Conservation (phyloP, 768 basidiomycete genomes). For the Termitomyces sp. region DNA sequence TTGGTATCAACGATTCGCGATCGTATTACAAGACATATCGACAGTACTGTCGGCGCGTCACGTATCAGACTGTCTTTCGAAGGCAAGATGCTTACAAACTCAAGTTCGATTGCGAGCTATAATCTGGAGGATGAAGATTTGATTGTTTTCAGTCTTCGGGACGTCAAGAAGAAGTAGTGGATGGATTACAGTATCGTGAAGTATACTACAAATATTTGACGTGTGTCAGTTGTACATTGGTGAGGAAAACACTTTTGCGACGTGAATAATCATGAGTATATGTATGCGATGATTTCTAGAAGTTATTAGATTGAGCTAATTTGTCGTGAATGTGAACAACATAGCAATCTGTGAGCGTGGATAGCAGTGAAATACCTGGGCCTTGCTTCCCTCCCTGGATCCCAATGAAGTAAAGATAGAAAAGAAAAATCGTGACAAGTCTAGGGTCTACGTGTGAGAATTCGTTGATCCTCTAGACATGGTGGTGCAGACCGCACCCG, state of each 20-base stretch:
- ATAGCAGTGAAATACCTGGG: conserved; percentile 10
- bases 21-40: conserved; percentile 76
- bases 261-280: background rate
- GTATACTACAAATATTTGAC: conserved; percentile 10
- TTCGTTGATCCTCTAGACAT: conserved; percentile 13
- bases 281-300: background rate
- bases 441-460: background rate
- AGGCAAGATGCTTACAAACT: conserved; percentile 87
- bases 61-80: conserved; percentile 77
- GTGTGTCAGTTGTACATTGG: conserved; percentile 9
- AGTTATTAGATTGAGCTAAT: background rate
- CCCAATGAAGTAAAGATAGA: conserved; percentile 14
- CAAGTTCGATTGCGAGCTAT: conserved; percentile 78
- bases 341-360: conserved; percentile 1
- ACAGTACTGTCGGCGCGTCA: conserved; percentile 77
- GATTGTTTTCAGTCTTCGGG: conserved; percentile 74
- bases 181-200: background rate
- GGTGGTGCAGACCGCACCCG: conserved; percentile 20
- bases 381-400: conserved; percentile 20
- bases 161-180: conserved; percentile 58
- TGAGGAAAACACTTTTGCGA: background rate
- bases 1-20: conserved; percentile 90
- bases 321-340: conserved; percentile 3
- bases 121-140: conserved; percentile 92
- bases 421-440: conserved; percentile 1